A percentile compares a stretch with the other conserved stretches of the same genome.
Evolutionary conservation across 768 basidiomycete genomes (phyloP).

Genomic region (Phanerochaete sordida): DNA sequence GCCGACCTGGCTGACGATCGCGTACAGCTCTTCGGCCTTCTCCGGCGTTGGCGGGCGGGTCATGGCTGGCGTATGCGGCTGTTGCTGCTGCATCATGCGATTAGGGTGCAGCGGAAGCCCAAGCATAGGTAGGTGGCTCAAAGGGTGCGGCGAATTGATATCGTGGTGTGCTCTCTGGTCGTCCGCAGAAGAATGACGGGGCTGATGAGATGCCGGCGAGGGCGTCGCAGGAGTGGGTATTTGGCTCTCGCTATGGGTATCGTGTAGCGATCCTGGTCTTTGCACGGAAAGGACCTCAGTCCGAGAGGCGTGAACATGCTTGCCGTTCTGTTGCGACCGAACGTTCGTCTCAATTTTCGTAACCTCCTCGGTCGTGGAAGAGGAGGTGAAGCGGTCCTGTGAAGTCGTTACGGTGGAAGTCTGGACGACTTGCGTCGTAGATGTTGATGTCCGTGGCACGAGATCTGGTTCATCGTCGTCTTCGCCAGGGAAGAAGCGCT

Average conservation of each 20-base stretch:
- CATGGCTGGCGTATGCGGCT: not conserved
- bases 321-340: not conserved
- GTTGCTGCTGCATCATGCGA: not conserved
- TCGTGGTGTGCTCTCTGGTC: not conserved
- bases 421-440: not conserved
- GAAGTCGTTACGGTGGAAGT: not conserved
- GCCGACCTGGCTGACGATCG: conserved; percentile 89
- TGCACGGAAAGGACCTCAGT: not conserved
- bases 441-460: conserved; percentile 3
- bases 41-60: conserved; percentile 17
- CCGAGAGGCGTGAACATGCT: not conserved
- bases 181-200: not conserved
- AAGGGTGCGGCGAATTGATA: not conserved
- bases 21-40: conserved; percentile 60
- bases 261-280: not conserved
- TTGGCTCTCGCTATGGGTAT: not conserved
- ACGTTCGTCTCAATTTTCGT: not conserved
- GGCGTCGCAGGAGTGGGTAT: not conserved
- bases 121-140: not conserved
- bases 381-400: conserved; percentile 8
- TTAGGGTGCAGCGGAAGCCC: not conserved
- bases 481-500: conserved; percentile 80
- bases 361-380: not conserved
- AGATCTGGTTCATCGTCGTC: conserved; percentile 54
- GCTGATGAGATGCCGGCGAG: not conserved